A percentile compares a stretch with the other conserved stretches of the same genome.
These are phyloP conservation scores for Echites panduratus DNA, from an alignment of 257 asterid genomes.

Conservation along the genomic window DNA sequence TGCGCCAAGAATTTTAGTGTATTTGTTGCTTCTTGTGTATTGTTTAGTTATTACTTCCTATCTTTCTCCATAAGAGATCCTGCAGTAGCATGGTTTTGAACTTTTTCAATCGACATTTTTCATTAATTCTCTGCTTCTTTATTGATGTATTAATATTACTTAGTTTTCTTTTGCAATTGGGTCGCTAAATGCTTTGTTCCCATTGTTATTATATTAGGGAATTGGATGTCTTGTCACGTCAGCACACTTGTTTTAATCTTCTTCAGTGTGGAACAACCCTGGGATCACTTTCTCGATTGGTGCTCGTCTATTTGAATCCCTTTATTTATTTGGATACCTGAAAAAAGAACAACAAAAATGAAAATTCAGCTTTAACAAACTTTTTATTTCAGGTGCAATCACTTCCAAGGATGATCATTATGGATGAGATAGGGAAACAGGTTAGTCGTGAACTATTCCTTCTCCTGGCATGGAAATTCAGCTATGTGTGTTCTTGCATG, in stretches of 20 bases:
- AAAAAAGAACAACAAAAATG: neutral
- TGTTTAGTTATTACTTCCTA: neutral
- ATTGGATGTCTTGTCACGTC: slow-evolving; percentile 80
- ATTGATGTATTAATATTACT: neutral
- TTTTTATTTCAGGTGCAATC: slow-evolving; percentile 76
- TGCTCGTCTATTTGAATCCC: slow-evolving; percentile 16
- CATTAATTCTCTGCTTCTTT: neutral
- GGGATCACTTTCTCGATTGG: slow-evolving; percentile 94
- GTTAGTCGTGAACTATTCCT: slow-evolving; percentile 32
- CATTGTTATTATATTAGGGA: slow-evolving; percentile 49
- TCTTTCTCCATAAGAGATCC: neutral
- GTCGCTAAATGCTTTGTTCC: slow-evolving; percentile 10
- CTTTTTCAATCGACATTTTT: neutral
- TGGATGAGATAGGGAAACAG: slow-evolving; percentile 92
- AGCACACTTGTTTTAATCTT: slow-evolving; percentile 89
- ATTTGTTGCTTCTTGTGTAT: neutral
- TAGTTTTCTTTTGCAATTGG: neutral
- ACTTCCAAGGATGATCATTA: slow-evolving; percentile 95
- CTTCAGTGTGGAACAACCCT: slow-evolving; percentile 85
- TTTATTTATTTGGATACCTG: neutral
- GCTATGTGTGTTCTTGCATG: neutral
- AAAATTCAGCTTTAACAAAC: slow-evolving; percentile 12
- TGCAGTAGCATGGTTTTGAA: slow-evolving; percentile 3
- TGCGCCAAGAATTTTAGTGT: neutral
- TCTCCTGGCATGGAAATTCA: no score